Evolutionary conservation across 495 filamentous ascomycete species (phyloP), one percentile per base, ranked within the genome.

Genomic region (Lasiosphaeria hispida): DNA sequence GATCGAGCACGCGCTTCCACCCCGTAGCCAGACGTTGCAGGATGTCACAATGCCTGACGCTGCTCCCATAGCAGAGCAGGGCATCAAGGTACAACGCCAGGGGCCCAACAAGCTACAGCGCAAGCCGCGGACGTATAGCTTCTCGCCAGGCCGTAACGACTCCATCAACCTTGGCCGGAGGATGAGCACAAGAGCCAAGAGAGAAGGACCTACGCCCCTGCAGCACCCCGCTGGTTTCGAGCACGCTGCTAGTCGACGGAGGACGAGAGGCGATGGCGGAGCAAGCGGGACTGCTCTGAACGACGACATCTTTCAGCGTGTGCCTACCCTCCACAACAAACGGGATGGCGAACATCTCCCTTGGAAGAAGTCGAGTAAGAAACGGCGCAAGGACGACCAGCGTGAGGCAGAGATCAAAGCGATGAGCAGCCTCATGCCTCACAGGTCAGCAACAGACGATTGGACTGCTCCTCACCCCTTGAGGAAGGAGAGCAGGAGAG

Each of bases 381-480:
- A 75, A 45, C 81, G 87, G 54, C 86, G 87, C 52, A 83, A 85
- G 36, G 73, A 87, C 38, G 88, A 95, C 55, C 83, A 84, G 52
- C 81, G 92, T 14, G 91, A 95, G 69, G 88, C 88, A 53, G 90
- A 96, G 72, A 90, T 96, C 62, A 85, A 85, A 57, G 80, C 88
- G n/a, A 87, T 96, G 85, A 87, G 86, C 41, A 84, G 84, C 33
- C 82, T 90, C 18, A 67, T 85, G 44, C 86, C 87, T 39, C 78
- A 80, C 23, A 85, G 87, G 40, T 75, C 82, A 2, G 77, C 80
- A 10, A 75, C 82, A 10, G 78, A 83, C 15, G 66, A 72, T 7
- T 81, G 77, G 65, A 79, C 65, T 30, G 62, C 69, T 7, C 73
- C 73, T 3, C 73, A 80, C 41, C 77, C 83, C 7, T 70, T 85